Evolutionary conservation across 495 filamentous ascomycete species (phyloP), one percentile per base, ranked within the genome.

Genomic region (Penicillium paradoxum): DNA sequence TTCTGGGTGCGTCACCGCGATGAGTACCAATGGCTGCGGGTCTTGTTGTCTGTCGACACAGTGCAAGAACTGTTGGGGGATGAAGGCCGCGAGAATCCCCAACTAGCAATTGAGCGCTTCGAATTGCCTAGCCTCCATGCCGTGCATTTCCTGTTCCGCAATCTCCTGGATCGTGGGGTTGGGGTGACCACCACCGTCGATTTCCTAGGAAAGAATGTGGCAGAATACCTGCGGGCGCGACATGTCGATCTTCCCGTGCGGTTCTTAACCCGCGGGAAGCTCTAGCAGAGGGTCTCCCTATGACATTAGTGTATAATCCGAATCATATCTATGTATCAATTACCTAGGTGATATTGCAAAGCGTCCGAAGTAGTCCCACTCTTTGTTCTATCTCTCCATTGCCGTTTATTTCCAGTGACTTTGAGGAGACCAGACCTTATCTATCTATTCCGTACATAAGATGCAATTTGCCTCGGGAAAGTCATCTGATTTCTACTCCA

Each of bases 141-240:
- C 0, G 79, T 83, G 24, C 79, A 83, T 59, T 83, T 81, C 65
- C 62, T 83, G 19, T 73, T 83, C 34, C 73, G 76, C 43, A 77
- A 81, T 47, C 53, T 77, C 24, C 59, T 84, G 21, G 80, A 80
- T 33, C 69, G 79, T 8, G 81, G 80, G 4, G 79, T 81, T 1
- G 73, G 68, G 14, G 74, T 72, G 36, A 77, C 74, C 0, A 73
- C 69, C 14, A 75, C 68, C 1, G 68, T 77, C 29, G 79, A 83
- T 49, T 73, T 78, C 39, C 57, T 83, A 49, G 79, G 77, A 1
- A 83, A 83, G 64, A 80, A 81, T 49, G 73, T 81, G 18, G 79
- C 75, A 25, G 79, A 83, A 60, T 82, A 66, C 53, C 45, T 83
- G 47, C 64, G 80, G 32, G 65, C 69, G 32, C 66, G 65, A 33